phyloP scores from a whole-genome alignment of 371 early-diverging fungal species.

The Rhizopus arrhizus region DNA sequence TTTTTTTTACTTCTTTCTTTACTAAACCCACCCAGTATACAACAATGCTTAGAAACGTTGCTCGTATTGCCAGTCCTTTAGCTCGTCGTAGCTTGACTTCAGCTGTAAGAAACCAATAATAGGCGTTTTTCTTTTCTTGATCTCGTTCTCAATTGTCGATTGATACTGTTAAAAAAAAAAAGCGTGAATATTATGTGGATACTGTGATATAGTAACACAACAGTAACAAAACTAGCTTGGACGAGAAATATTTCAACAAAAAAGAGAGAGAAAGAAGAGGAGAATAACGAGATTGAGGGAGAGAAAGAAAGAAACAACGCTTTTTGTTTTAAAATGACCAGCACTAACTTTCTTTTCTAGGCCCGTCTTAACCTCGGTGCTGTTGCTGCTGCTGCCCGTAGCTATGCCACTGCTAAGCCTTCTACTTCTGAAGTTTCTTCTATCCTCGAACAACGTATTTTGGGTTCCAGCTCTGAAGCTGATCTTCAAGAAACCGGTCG shows the following conservation, averaged over 20 bases:
- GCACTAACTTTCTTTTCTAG: background rate
- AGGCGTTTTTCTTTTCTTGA: background rate
- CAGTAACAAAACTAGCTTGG: too few relatives aligned
- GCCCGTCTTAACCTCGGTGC: conserved; percentile 57
- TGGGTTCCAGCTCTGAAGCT: conserved; percentile 75
- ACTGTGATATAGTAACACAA: too few relatives aligned
- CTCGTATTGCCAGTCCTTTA: conserved; percentile 56
- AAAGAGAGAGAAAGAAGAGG: background rate
- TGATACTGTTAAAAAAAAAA: too few relatives aligned
- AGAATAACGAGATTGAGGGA: too few relatives aligned
- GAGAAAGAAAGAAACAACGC: too few relatives aligned
- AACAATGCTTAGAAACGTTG: conserved; percentile 57
- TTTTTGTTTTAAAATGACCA: background rate
- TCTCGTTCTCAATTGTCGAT: background rate
- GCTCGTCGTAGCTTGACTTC: conserved; percentile 49
- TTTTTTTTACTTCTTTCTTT: background rate
- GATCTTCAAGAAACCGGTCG: conserved; percentile 97
- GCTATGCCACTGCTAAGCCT: conserved; percentile 65
- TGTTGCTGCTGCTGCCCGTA: conserved; percentile 45
- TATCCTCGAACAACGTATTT: conserved; percentile 92
- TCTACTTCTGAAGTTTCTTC: conserved; percentile 87
- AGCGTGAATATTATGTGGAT: too few relatives aligned
- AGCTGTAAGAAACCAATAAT: conserved; percentile 42
- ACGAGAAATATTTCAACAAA: background rate
- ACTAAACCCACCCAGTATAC: background rate